Evolutionary conservation across 768 basidiomycete species (phyloP).

Genomic region (Hericium coralloides): DNA sequence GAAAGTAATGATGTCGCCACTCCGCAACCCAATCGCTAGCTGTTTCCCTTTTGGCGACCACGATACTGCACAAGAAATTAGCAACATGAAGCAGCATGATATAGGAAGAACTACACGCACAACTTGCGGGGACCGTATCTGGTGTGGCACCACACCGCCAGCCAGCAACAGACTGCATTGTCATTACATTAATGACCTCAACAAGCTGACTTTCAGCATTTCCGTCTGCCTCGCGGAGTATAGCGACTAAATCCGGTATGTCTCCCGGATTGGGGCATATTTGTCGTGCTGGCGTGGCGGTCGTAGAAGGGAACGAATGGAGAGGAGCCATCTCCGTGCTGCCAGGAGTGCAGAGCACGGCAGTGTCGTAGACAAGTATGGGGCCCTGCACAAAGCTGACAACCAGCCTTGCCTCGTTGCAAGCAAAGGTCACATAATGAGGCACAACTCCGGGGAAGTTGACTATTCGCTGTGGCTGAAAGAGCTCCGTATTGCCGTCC

Average conservation of each 20-base stretch:
- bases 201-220: conserved; percentile 33
- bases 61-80: conserved; percentile 38
- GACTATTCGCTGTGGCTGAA: conserved; percentile 45
- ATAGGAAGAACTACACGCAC: conserved; percentile 31
- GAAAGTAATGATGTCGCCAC: conserved; percentile 65
- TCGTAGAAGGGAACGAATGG: conserved; percentile 36
- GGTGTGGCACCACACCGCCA: conserved; percentile 44
- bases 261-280: conserved; percentile 59
- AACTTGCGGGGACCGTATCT: conserved; percentile 45
- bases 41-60: conserved; percentile 89
- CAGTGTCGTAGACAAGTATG: conserved; percentile 51
- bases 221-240: conserved; percentile 34
- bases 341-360: conserved; percentile 38
- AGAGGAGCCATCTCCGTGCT: conserved; percentile 35
- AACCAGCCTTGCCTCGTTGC: conserved; percentile 49
- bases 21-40: conserved; percentile 62
- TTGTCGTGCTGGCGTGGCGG: conserved; percentile 36
- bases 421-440: conserved; percentile 46
- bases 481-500: conserved; percentile 31
- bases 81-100: conserved; percentile 4
- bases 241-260: conserved; percentile 49
- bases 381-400: conserved; percentile 52
- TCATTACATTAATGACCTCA: conserved; percentile 48
- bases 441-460: conserved; percentile 37
- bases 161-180: conserved; percentile 37